Evolutionary conservation across 2,329 filamentous ascomycete genomes (phyloP).

Genomic region (Phaeoacremonium minimum): DNA sequence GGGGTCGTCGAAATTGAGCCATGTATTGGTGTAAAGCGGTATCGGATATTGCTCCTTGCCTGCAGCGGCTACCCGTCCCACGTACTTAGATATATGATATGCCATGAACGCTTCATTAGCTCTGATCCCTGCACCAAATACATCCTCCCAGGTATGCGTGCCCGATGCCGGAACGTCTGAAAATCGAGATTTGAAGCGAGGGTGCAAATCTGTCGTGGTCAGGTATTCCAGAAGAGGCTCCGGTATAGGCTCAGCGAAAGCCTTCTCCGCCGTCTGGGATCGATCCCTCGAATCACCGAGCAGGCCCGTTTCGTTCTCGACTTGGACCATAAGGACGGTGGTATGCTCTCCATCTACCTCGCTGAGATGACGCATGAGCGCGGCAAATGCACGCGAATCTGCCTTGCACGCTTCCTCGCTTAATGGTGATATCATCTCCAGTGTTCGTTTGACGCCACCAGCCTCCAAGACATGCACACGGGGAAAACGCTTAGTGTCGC

Average conservation of each 20-base stretch:
- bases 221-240: constrained; percentile 19
- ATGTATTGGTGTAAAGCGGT: constrained; percentile 28
- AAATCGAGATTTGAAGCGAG: constrained; percentile 22
- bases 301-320: constrained; percentile 51
- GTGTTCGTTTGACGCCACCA: constrained; percentile 19
- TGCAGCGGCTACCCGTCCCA: constrained; percentile 26
- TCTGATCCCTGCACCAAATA: constrained; percentile 21
- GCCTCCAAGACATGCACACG: constrained; percentile 19
- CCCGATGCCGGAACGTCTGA: constrained; percentile 15
- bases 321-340: constrained; percentile 52
- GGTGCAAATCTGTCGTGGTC: constrained; percentile 15
- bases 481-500: constrained; percentile 17
- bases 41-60: constrained; percentile 26
- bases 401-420: constrained; percentile 20
- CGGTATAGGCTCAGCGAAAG: constrained; percentile 19
- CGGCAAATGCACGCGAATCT: constrained; percentile 24
- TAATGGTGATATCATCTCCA: constrained; percentile 27
- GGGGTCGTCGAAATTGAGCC: constrained; percentile 28
- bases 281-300: constrained; percentile 47
- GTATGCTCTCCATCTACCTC: constrained; percentile 37
- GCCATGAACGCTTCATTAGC: constrained; percentile 33
- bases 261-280: constrained; percentile 30
- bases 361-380: constrained; percentile 25
- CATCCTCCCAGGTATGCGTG: constrained; percentile 21
- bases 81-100: constrained; percentile 23